These are phyloP conservation scores for Lathyrus oleraceus DNA, from an alignment of 306 rosid genomes.

Conservation along the genomic window DNA sequence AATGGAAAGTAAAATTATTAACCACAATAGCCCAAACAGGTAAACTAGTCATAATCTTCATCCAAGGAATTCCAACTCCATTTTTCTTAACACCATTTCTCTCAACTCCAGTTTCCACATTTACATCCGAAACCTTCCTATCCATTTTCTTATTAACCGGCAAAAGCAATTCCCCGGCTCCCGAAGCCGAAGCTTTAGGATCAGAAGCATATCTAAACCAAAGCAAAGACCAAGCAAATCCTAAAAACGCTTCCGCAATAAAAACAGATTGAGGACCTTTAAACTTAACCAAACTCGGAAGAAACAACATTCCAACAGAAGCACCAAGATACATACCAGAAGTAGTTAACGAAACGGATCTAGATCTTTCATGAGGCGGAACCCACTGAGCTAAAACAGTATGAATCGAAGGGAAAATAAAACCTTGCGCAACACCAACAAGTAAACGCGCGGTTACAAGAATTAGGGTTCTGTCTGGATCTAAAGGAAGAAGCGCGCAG, in stretches of 20 bases:
- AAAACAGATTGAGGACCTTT: slow-evolving; percentile 89
- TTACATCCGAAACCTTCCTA: background rate
- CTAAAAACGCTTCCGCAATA: slow-evolving; percentile 74
- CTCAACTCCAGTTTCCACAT: background rate
- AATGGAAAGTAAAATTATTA: slow-evolving; percentile 94
- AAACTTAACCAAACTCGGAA: slow-evolving; percentile 77
- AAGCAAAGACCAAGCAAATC: slow-evolving; percentile 76
- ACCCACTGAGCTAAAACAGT: slow-evolving; percentile 99
- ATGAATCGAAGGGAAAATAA: slow-evolving; percentile 93
- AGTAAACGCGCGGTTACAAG: slow-evolving; percentile 81
- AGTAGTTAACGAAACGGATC: slow-evolving; percentile 93
- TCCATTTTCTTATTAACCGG: slow-evolving; percentile 66
- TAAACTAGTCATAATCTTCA: slow-evolving; percentile 66
- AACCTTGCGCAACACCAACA: slow-evolving; percentile 94
- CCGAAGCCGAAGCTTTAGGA: slow-evolving; percentile 82
- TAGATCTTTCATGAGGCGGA: slow-evolving; percentile 92
- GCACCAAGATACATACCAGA: slow-evolving; percentile 98
- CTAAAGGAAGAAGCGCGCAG: slow-evolving; percentile 77
- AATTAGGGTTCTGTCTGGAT: slow-evolving; percentile 58
- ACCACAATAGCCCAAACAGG: slow-evolving; percentile 99
- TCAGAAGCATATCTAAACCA: slow-evolving; percentile 84
- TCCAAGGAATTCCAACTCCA: slow-evolving; percentile 69
- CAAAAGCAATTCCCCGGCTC: slow-evolving; percentile 68
- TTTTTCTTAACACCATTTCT: background rate
- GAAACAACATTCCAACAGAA: slow-evolving; percentile 80